These are phyloP conservation scores for Cynanchum wilfordii DNA, from an alignment of 257 asterid genomes.

Conservation along the genomic window DNA sequence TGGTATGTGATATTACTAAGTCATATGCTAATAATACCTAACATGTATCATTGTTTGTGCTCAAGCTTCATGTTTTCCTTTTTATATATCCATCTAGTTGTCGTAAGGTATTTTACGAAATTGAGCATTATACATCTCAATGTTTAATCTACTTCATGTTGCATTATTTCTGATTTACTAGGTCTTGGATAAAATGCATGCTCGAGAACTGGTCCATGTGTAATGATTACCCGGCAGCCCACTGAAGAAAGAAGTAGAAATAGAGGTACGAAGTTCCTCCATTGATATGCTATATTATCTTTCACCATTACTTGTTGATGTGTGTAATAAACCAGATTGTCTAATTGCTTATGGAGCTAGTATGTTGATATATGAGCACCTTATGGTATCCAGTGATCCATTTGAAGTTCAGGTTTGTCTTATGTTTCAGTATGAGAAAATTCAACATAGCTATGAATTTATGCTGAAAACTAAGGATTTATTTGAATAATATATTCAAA, in stretches of 20 bases:
- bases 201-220: conserved; percentile 94
- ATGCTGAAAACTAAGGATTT: too few relatives aligned
- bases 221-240: conserved; percentile 90
- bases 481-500: too few relatives aligned
- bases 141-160: conserved; percentile 4
- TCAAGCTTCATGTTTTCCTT: too few relatives aligned
- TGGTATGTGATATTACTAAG: neutral
- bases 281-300: neutral
- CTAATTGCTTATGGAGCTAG: conserved; percentile 98
- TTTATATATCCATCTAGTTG: neutral
- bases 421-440: too few relatives aligned
- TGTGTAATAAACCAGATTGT: conserved; percentile 67
- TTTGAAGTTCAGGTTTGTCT: conserved; percentile 82
- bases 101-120: neutral
- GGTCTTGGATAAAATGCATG: conserved; percentile 98
- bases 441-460: too few relatives aligned
- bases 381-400: conserved; percentile 95
- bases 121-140: neutral
- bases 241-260: conserved; percentile 91
- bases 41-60: neutral
- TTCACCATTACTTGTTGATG: neutral
- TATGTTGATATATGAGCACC: conserved; percentile 79
- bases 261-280: conserved; percentile 53
- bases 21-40: neutral
- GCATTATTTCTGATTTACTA: conserved; percentile 21